phyloP scores from a whole-genome alignment of 1,284 basidiomycete genomes.

The Cystobasidium pallidum region DNA sequence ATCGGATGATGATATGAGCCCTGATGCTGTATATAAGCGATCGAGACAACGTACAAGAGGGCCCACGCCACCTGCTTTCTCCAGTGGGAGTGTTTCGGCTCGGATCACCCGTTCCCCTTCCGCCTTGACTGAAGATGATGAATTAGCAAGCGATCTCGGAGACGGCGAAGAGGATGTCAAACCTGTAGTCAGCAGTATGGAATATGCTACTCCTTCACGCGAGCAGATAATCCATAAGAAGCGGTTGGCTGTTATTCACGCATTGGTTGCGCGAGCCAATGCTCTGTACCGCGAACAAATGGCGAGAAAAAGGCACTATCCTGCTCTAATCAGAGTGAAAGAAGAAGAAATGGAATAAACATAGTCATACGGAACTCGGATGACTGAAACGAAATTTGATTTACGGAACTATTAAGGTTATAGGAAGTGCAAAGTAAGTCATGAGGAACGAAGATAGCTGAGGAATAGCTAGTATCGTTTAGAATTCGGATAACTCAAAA shows the following conservation, averaged over 20 bases:
- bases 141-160: slow-evolving; percentile 8
- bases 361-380: neutral
- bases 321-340: slow-evolving; percentile 36
- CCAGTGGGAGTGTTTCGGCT: slow-evolving; percentile 5
- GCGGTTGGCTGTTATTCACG: slow-evolving; percentile 42
- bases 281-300: slow-evolving; percentile 38
- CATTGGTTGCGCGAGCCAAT: slow-evolving; percentile 31
- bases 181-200: neutral
- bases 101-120: slow-evolving; percentile 6
- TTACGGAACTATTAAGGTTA: too few species aligned
- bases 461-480: too few species aligned
- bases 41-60: slow-evolving; percentile 34
- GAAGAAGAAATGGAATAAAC: slow-evolving; percentile 38
- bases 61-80: slow-evolving; percentile 16
- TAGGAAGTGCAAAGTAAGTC: too few species aligned
- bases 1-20: slow-evolving; percentile 40
- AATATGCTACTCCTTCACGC: neutral
- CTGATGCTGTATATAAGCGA: slow-evolving; percentile 36
- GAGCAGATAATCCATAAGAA: slow-evolving; percentile 5
- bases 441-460: too few species aligned
- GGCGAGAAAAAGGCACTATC: slow-evolving; percentile 20
- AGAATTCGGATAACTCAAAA: too few species aligned
- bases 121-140: slow-evolving; percentile 18
- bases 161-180: slow-evolving; percentile 17
- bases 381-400: neutral